Base-by-base conservation (phyloP, 202 grass and related monocot species). In the Dendrocalamus latiflorus region DNA sequence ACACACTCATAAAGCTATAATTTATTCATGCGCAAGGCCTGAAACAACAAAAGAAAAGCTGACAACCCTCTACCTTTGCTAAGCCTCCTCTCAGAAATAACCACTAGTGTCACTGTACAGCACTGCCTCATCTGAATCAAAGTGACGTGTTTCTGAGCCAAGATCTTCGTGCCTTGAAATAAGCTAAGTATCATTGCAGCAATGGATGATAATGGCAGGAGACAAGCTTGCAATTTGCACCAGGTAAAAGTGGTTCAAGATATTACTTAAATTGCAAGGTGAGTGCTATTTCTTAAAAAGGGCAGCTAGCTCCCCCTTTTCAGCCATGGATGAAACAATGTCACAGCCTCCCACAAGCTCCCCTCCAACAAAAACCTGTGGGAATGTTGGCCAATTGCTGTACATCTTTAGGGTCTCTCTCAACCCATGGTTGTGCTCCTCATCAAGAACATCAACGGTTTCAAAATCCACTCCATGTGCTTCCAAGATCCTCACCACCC, bases 371-470 rank as follows among this genome's bases (percentile, higher is more conserved):
- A 98, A 98, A 70, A 98, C 62, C 69, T 95, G 96, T 0, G 96
- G 96, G 50, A 98, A 98, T 1, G 93, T 98, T 0, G 91, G 96
- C 91, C 96, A 95, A 68, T 90, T 98, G 83, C 91, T 98, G 62
- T 95, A 95, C 5, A 33, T 88, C 83, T 98, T 98, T 24, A 98
- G 69, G 15, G 86, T 81, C 33, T 98, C 93, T 79, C 96, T 90
- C 61, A 98, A 66, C 22, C 91, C 93, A 55, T 77, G 77, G 84
- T 98, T 95, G 84, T 95, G 87, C 68, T 98, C 96, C 85, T 98
- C 96, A 22, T 98, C 93, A 73, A 98, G 80, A 21, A 98, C 89
- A 87, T 98, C 92, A 7, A 98, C 83, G 0, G 83, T 88, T 16
- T 89, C 89, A 24, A 91, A 98, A 72, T 98, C 87, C 4, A 81